Evolutionary conservation across 805 yeast species (phyloP), one percentile per base, ranked within the genome.

Genomic region (Diddensiella transvaalensis): DNA sequence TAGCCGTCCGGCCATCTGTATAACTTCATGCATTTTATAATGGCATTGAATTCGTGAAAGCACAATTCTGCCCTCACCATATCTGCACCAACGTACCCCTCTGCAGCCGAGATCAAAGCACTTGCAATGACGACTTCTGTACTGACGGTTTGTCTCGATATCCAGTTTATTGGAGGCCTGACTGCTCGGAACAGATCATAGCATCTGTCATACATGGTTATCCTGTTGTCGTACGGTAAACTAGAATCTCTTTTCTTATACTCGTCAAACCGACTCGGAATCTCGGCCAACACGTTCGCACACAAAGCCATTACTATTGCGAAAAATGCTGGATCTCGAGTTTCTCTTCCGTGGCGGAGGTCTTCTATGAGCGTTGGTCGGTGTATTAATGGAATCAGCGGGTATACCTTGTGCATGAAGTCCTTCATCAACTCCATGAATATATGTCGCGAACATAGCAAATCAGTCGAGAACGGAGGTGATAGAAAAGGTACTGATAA

Each of bases 341-440:
- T 29, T 22, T 51, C 55, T 3, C 55, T 33, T 21, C 37, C 33
- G 21, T 39, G 18, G 5, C 44, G 29, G 13, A 51, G 38, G 30
- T 51, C 55, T 17, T 22, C 29, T 3, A 49, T 40, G 33, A 51
- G 49, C 3, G 52, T 41, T 10, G 55, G 55, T 21, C 52, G 39
- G 40, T 51, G 55, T 6, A 51, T 42, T 4, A 51, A 6, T 8
- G 55, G 55, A 11, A 47, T 24, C 29, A 51, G 40, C 8, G 52
- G 52, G 40, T 51, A 51, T n/a, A 48, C 11, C n/a, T 22, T 4
- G 23, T 41, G 39, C 24, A 47, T 46, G 22, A n/a, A 47, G 6
- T 18, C 23, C 35, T 19, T 47, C n/a, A 47, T 47, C 19, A 47
- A 17, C 8, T 11, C 22, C 24, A 41, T 30, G 21, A 47, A 47